Evolutionary conservation across 805 yeast genomes (phyloP), one percentile per base, ranked within the genome.

Genomic region (Yarrowia alimentaria): DNA sequence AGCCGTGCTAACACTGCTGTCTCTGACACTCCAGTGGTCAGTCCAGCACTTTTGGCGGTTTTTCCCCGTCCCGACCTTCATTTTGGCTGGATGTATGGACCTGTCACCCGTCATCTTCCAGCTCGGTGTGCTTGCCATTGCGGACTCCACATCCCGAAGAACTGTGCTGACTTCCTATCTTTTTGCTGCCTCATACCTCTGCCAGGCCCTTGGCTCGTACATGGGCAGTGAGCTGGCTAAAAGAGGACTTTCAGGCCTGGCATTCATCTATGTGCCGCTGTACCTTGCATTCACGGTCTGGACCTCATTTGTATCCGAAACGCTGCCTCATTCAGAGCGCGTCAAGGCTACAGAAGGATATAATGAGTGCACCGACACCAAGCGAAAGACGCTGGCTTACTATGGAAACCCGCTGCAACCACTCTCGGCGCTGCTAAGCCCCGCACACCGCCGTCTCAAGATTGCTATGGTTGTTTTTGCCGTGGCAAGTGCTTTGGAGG

Each of bases 391-490:
- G 4, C 13, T 40, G 5, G 6, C 13, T 13, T 40, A 40, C 33
- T 40, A 19, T 4, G 26, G 33, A 2, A 40, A 40, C 33, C 47
- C 47, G 2, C 47, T 40, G 2, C 47, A 40, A 5, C 47, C 47
- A 3, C 26, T 40, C 11, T 6, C 25, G 2, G 47, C 47, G 1
- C 19, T 40, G 0, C 14, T 26, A 6, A 19, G 25, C 3, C 47
- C 47, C 11, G 47, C 47, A 7, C 47, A 40, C 16, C 18, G 33
- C 1, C 47, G 47, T 10, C 18, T 40, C 33, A 40, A 40, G 13
- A 40, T 40, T 25, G 22, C 47, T 12, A 40, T 40, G 47, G 25
- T 28, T 25, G 28, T 40, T 19, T 40, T 40, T 11, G 47, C 33
- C 17, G 19, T 14, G 10, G 47, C 47, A 2, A 26, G 47, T 28